phyloP scores from a whole-genome alignment of 371 early-diverging fungal genomes.

The Mortierella sp. region DNA sequence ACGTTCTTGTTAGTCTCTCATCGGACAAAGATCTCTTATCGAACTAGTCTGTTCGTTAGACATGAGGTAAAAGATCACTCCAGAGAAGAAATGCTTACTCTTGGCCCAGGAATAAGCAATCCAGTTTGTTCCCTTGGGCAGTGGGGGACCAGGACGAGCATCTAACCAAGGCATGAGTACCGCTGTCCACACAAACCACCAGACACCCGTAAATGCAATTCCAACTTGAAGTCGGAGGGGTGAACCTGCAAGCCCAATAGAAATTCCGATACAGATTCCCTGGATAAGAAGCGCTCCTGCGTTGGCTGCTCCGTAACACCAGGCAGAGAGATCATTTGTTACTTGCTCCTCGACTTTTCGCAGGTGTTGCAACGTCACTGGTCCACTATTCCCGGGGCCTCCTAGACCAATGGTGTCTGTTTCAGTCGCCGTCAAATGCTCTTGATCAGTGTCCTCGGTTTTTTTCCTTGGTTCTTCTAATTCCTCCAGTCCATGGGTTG shows the following conservation, averaged over 20 bases:
- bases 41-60: no score
- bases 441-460: constrained; percentile 2
- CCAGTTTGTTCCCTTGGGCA: constrained; percentile 62
- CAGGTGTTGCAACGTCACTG: constrained; percentile 42
- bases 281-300: constrained; percentile 56
- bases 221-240: constrained; percentile 59
- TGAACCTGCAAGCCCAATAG: constrained; percentile 19
- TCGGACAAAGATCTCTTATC: no score
- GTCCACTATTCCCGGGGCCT: not conserved
- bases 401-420: not conserved
- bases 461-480: constrained; percentile 11
- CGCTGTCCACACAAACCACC: constrained; percentile 58
- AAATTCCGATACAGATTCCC: constrained; percentile 37
- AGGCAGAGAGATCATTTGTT: constrained; percentile 55
- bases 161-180: constrained; percentile 54
- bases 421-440: no score
- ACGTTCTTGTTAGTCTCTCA: no score
- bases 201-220: constrained; percentile 60
- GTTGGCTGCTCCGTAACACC: constrained; percentile 54
- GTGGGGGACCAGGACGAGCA: constrained; percentile 66
- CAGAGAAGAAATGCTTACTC: constrained; percentile 16
- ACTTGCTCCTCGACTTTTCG: constrained; percentile 46
- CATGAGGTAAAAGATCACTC: no score
- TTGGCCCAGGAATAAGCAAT: constrained; percentile 57
- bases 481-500: not conserved